Percentiles rank a stretch among this genome's conserved stretches.
Conservation (phyloP, 805 yeast species). For the Wickerhamiella musiphila region DNA sequence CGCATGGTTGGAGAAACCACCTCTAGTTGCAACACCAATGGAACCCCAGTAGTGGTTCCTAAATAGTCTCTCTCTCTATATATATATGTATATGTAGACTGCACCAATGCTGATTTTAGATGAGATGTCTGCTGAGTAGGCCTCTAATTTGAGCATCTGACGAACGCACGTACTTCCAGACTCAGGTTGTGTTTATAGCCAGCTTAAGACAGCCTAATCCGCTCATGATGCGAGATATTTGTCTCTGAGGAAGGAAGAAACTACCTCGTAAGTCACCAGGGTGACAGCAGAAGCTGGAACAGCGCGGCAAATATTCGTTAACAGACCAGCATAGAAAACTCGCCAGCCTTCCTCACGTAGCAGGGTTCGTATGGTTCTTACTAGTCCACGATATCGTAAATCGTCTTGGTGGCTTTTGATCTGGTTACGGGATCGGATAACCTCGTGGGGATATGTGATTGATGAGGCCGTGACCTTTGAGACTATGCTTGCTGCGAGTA, state of each 20-base stretch:
- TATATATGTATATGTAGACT: too few species aligned
- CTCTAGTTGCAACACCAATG: too few species aligned
- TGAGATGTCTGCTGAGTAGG: too few species aligned
- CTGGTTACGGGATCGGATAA: conserved; percentile 81
- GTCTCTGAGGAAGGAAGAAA: conserved; percentile 10
- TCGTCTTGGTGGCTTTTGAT: conserved; percentile 24
- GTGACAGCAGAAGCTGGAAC: conserved; percentile 96
- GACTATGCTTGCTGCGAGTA: conserved; percentile 51
- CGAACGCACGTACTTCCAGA: too few species aligned
- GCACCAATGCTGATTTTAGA: too few species aligned
- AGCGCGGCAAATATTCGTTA: conserved; percentile 72
- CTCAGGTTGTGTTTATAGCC: too few species aligned
- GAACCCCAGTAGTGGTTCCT: too few species aligned
- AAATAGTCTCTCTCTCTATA: too few species aligned
- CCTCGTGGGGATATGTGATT: conserved; percentile 90
- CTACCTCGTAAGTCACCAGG: conserved; percentile 64
- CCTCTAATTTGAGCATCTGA: too few species aligned
- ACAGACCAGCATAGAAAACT: conserved; percentile 82
- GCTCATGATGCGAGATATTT: too few species aligned
- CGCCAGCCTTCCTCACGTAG: conserved; percentile 50
- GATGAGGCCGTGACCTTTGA: conserved; percentile 82
- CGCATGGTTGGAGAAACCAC: too few species aligned
- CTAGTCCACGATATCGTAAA: conserved; percentile 20
- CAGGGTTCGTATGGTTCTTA: conserved; percentile 24
- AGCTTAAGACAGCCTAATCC: too few species aligned